A percentile compares a stretch with the other conserved stretches of the same genome.
Conservation (phyloP, 768 basidiomycete species). For the Rhizopogon roseolus region DNA sequence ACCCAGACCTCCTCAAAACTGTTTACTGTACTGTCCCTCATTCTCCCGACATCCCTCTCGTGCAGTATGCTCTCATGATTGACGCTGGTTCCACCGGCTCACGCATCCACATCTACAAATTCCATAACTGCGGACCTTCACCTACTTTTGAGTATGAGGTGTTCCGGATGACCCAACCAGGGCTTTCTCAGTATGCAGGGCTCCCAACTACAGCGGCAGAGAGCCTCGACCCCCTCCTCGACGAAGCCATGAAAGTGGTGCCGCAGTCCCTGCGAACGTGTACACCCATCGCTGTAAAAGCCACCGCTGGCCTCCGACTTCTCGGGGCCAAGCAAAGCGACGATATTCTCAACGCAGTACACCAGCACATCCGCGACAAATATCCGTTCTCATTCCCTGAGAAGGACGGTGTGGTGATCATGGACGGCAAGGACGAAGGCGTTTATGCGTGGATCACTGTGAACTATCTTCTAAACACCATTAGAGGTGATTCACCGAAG, state of each 20-base stretch:
- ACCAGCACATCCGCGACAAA: constrained; percentile 43
- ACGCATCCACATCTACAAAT: constrained; percentile 97
- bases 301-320: constrained; percentile 82
- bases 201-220: constrained; percentile 68
- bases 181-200: constrained; percentile 61
- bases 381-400: constrained; percentile 70
- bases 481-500: constrained; percentile 48
- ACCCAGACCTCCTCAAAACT: constrained; percentile 70
- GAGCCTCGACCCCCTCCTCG: constrained; percentile 73
- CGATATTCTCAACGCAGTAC: constrained; percentile 75
- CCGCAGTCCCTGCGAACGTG: constrained; percentile 59
- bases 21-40: constrained; percentile 63
- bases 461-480: constrained; percentile 82
- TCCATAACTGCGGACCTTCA: constrained; percentile 80
- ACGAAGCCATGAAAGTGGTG: constrained; percentile 75
- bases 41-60: constrained; percentile 46
- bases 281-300: constrained; percentile 88
- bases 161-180: constrained; percentile 78
- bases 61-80: constrained; percentile 95
- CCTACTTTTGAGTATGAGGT: constrained; percentile 90
- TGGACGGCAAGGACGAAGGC: constrained; percentile 96
- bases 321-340: constrained; percentile 57
- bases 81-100: constrained; percentile 98
- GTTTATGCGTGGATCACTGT: constrained; percentile 99
- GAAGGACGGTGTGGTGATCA: constrained; percentile 71